Conservation (phyloP, 176 grass and related monocot genomes). For the Carex parvula region DNA sequence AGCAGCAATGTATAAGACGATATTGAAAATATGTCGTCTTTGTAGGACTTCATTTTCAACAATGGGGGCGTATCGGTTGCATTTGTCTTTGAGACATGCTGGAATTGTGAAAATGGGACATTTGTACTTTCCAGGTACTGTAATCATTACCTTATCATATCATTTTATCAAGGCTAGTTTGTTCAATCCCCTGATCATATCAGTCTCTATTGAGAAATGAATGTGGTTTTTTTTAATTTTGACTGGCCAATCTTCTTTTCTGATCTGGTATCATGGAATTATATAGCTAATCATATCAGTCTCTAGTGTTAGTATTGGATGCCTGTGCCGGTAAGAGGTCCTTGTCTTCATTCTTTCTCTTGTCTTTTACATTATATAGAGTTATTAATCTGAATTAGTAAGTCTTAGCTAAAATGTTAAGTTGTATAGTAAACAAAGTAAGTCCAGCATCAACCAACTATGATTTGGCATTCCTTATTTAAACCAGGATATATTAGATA, state of each 20-base stretch:
- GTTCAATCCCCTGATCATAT: not conserved
- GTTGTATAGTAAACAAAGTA: not conserved
- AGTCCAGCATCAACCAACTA: not conserved
- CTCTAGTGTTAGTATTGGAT: not conserved
- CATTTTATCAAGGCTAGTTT: not conserved
- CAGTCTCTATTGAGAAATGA: not conserved
- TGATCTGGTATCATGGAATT: not conserved
- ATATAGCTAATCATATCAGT: not conserved
- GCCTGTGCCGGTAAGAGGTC: not conserved
- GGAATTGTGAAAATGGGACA: constrained; percentile 47
- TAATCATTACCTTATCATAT: not conserved
- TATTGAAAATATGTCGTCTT: not conserved
- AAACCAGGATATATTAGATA: not conserved
- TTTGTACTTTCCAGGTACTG: constrained; percentile 50
- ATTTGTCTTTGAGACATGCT: constrained; percentile 65
- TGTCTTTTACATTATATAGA: not conserved
- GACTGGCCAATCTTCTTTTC: not conserved
- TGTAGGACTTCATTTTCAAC: constrained; percentile 76
- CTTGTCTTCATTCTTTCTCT: not conserved
- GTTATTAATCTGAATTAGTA: not conserved
- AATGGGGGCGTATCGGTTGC: constrained; percentile 63
- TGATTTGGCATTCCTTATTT: constrained; percentile 21
- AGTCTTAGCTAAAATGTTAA: not conserved
- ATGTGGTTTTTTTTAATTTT: not conserved
- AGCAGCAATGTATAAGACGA: not conserved